A percentile compares a stretch with the other conserved stretches of the same genome.
Conservation (phyloP, 169 alveolate species). For the Plasmodium yoelii region DNA sequence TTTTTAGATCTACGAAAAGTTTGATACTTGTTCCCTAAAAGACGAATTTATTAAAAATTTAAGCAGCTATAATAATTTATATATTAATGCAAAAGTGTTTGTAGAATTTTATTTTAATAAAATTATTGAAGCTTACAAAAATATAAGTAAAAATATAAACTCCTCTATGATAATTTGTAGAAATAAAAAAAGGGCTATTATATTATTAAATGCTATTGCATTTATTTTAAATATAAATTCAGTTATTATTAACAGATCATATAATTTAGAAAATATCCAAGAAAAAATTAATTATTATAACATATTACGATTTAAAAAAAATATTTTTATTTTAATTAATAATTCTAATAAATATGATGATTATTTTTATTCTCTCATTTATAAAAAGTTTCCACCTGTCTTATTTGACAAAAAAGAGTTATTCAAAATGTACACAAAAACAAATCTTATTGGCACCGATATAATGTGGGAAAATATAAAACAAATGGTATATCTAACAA, state of each 20-base stretch:
- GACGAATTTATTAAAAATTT: constrained; percentile 60
- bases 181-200: constrained; percentile 68
- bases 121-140: constrained; percentile 33
- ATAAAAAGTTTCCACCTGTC: constrained; percentile 41
- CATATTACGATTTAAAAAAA: constrained; percentile 48
- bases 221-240: constrained; percentile 58
- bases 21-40: constrained; percentile 22
- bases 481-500: constrained; percentile 5
- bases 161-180: constrained; percentile 70
- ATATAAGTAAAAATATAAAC: constrained; percentile 52
- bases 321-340: constrained; percentile 53
- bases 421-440: constrained; percentile 65
- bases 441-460: constrained; percentile 52
- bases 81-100: constrained; percentile 56
- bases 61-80: constrained; percentile 65
- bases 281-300: constrained; percentile 63
- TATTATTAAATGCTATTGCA: constrained; percentile 47
- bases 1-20: constrained; percentile 40
- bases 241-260: constrained; percentile 42
- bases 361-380: constrained; percentile 67
- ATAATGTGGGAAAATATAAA: constrained; percentile 70
- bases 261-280: constrained; percentile 18
- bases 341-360: constrained; percentile 57
- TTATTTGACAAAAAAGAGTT: constrained; percentile 65
- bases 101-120: constrained; percentile 68